Base-by-base conservation (phyloP, 306 rosid species). In the Cucurbita pepo region DNA sequence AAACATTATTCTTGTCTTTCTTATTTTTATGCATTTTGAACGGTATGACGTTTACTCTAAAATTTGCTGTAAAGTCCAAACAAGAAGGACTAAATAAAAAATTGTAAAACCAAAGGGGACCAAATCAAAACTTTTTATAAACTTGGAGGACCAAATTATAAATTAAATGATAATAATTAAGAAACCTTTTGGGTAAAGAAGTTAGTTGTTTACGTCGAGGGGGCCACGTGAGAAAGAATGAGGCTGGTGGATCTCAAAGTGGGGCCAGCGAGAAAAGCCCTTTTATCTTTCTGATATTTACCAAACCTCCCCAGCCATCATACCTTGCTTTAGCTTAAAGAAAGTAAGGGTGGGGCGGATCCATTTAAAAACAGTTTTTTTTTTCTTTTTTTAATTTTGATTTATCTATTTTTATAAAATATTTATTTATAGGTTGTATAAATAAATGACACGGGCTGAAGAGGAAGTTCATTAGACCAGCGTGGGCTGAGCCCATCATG, bases 201-300 rank as follows among this genome's bases (percentile, higher is more conserved):
- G 53, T 63, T 63, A 10, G 52, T 43, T 67, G 56, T 47, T 45
- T 22, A 44, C 6, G 73, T 47, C 53, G 54, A 43, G 70, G 55
- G 72, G 30, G 40, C 72, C 72, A 66, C 38, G 0, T 66, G 54
- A 64, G 36, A 40, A 64, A 9, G 51, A 64, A 64, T 5, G 56
- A 69, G 57, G 73, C 73, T 69, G 73, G 56, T 69, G 73, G 57
- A 69, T 69, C 57, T 69, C 56, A 48, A 69, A 45, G 73, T 69
- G 73, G 73, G 73, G 44, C 73, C 13, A 13, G 3, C 11, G 57
- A 69, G 30, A 67, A 65, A 69, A 25, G 22, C 40, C 44, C 8
- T 0, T 0, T 48, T 48, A 22, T 3, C 5, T 45, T 69, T 69
- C 8, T 63, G 50, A 63, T 40, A 41, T 16, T 63, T 63, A 63